Conservation (phyloP, 306 rosid species). For the Citrullus colocynthis region DNA sequence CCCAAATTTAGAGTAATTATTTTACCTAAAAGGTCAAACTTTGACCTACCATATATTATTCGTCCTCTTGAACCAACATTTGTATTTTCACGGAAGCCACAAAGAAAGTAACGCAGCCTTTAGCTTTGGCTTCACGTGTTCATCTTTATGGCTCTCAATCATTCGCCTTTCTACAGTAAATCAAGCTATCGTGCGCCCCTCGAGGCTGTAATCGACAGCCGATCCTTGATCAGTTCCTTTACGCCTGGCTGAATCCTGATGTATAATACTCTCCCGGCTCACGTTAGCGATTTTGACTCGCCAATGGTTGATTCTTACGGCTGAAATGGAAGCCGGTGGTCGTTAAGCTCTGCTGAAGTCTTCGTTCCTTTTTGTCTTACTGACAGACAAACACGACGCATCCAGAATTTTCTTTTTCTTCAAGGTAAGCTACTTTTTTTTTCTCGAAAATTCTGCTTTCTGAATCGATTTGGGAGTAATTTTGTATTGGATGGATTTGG, state of each 20-base stretch:
- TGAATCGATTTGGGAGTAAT: background rate
- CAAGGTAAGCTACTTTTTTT: background rate
- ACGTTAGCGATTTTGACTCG: background rate
- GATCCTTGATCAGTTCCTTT: background rate
- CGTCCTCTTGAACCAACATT: background rate
- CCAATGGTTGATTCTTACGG: background rate
- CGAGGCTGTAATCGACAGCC: background rate
- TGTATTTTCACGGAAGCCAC: background rate
- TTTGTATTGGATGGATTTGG: background rate
- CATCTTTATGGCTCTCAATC: background rate
- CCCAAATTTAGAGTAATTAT: too few species aligned
- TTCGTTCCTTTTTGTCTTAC: background rate
- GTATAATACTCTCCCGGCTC: background rate
- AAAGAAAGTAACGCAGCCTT: background rate
- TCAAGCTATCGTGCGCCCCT: background rate
- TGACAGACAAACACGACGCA: background rate
- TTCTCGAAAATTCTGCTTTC: background rate
- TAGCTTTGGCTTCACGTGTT: constrained; percentile 1
- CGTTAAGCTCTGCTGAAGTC: background rate
- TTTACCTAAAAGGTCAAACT: background rate
- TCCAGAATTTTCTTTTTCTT: background rate
- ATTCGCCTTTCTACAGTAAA: background rate
- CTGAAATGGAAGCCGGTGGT: background rate
- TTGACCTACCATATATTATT: background rate
- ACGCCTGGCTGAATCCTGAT: background rate